A percentile compares a stretch with the other conserved stretches of the same genome.
phyloP scores from a whole-genome alignment of 2,329 filamentous ascomycete species.

The Penicillium freii region DNA sequence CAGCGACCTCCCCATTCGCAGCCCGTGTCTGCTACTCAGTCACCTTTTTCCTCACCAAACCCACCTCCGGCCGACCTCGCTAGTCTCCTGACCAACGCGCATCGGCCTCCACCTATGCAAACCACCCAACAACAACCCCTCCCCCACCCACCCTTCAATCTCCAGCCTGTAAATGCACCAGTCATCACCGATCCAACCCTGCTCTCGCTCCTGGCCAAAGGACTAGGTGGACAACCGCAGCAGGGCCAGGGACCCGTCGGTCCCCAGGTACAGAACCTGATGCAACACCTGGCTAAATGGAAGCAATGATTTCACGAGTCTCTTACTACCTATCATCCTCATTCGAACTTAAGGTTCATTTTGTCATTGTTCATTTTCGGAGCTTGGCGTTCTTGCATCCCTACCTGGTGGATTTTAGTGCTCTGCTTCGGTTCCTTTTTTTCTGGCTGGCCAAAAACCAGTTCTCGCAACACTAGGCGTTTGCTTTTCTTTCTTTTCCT shows the following conservation, averaged over 20 bases:
- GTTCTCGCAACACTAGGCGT: slow-evolving; percentile 23
- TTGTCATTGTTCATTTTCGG: slow-evolving; percentile 18
- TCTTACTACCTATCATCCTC: slow-evolving; percentile 10
- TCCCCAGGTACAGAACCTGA: slow-evolving; percentile 48
- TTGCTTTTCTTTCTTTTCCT: slow-evolving; percentile 1
- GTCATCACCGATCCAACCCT: slow-evolving; percentile 38
- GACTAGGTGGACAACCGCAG: slow-evolving; percentile 35
- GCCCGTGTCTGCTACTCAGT: slow-evolving; percentile 36
- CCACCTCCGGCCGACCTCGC: slow-evolving; percentile 42
- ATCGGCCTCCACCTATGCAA: slow-evolving; percentile 37
- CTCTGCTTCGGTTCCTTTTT: slow-evolving; percentile 11
- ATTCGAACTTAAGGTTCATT: slow-evolving; percentile 17
- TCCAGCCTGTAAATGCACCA: slow-evolving; percentile 29
- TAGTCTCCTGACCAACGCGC: slow-evolving; percentile 40
- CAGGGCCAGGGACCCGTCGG: slow-evolving; percentile 35
- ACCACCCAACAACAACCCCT: slow-evolving; percentile 30
- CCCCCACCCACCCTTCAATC: slow-evolving; percentile 30
- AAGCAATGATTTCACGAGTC: slow-evolving; percentile 41
- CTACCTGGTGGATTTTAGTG: slow-evolving; percentile 6
- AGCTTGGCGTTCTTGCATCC: slow-evolving; percentile 21
- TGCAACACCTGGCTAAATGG: slow-evolving; percentile 49
- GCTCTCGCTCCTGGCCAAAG: slow-evolving; percentile 40
- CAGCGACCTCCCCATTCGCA: slow-evolving; percentile 40
- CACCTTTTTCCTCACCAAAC: slow-evolving; percentile 34
- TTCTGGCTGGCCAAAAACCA: slow-evolving; percentile 16